Base-by-base conservation (phyloP, 139 green algal species). In the Bryopsis sp. region DNA sequence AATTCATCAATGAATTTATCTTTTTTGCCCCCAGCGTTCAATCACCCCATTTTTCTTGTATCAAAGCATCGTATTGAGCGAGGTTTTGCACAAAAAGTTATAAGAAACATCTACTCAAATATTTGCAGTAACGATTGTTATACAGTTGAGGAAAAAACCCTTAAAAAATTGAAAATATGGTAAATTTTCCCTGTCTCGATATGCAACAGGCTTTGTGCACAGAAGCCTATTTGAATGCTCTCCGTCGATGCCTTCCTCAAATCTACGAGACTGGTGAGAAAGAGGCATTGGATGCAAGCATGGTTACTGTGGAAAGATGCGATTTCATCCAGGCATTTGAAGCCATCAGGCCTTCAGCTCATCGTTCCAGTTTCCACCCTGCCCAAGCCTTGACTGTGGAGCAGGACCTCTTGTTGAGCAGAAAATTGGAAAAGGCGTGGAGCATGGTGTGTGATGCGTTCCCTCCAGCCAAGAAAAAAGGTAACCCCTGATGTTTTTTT, bases 151-250 rank as follows among this genome's bases (percentile, higher is more conserved):
- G 32, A 36, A 26, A 68, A 48, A n/a, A 26, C 22, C n/a, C 43
- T 54, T 54, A 39, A 22, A 68, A 19, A 68, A 48, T 29, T 68
- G 19, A 64, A 34, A 24, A 64, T n/a, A 36, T 37, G 2, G 46
- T 15, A 6, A 19, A 15, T 47, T 15, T 1, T 4, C 1, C 3
- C 70, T n/a, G 32, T 64, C 22, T 74, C 6, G 29, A 1, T 63
- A 3, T 26, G 2, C 2, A 37, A 39, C 77, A 87, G 83, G 89
- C 89, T 29, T 75, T 97, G 39, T 97, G 89, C 75, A 90, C 92
- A 1, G 92, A 97, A 81, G 91, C 92, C 1, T 86, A 87, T 0
- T 81, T 97, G 43, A 72, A 79, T n/a, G 91, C 92, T 2, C 76
- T 97, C 69, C 77, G 92, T 39, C 74, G 87, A 1, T 74, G 61